Conservation (phyloP, 345 rosid species). For the Cardiospermum halicacabum region DNA sequence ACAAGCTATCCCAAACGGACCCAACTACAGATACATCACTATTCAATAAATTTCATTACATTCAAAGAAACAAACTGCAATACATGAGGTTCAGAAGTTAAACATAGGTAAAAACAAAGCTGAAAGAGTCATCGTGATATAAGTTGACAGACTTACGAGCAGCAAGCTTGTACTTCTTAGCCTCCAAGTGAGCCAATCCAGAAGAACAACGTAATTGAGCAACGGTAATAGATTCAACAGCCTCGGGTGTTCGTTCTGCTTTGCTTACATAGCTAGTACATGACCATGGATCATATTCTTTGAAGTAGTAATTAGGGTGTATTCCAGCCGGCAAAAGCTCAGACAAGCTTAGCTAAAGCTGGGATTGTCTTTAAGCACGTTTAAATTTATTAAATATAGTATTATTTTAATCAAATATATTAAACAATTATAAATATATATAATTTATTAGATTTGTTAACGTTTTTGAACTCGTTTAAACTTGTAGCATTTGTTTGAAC, state of each 20-base stretch:
- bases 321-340: no score
- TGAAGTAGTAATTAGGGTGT: no score
- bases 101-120: background rate
- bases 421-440: no score
- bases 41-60: background rate
- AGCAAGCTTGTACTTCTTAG: slow-evolving; percentile 91
- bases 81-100: background rate
- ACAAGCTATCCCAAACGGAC: background rate
- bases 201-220: slow-evolving; percentile 91
- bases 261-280: slow-evolving; percentile 90
- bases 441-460: no score
- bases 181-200: slow-evolving; percentile 87
- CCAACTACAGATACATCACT: background rate
- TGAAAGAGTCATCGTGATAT: no score
- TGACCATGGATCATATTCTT: no score
- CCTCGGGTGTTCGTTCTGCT: slow-evolving; percentile 85
- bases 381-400: no score
- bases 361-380: no score
- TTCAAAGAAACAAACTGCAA: background rate
- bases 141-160: slow-evolving; percentile 88
- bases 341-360: no score
- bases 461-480: no score
- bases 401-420: no score
- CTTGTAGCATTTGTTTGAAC: no score
- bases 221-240: slow-evolving; percentile 53